Evolutionary conservation across 2,329 filamentous ascomycete species (phyloP).

Genomic region (Penicillium digitatum): DNA sequence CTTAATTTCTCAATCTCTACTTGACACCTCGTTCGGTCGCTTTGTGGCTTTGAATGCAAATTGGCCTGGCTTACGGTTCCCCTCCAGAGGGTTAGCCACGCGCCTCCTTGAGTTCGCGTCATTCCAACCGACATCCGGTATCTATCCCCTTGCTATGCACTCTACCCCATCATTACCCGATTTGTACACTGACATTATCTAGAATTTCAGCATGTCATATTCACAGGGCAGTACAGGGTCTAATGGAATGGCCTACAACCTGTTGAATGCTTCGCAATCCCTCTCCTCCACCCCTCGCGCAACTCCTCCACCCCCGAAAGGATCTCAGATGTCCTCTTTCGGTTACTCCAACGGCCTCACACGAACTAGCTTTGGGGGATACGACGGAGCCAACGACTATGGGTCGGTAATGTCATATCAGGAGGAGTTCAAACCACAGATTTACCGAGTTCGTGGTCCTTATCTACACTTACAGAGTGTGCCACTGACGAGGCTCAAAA

Average conservation of each 20-base stretch:
- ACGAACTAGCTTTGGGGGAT: constrained; percentile 37
- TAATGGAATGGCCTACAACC: constrained; percentile 38
- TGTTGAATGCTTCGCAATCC: constrained; percentile 45
- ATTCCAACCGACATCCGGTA: constrained; percentile 27
- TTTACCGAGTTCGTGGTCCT: constrained; percentile 44
- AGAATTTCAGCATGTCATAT: constrained; percentile 32
- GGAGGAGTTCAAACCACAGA: constrained; percentile 44
- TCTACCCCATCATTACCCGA: constrained; percentile 14
- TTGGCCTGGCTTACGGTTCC: constrained; percentile 17
- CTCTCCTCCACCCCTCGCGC: constrained; percentile 44
- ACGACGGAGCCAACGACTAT: constrained; percentile 42
- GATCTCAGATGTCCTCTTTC: constrained; percentile 44
- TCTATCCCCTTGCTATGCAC: constrained; percentile 16
- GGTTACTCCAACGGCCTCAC: constrained; percentile 38
- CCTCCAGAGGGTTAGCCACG: constrained; percentile 30
- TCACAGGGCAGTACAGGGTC: constrained; percentile 40
- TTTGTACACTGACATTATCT: constrained; percentile 7
- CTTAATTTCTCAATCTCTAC: constrained; percentile 1
- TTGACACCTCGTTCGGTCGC: constrained; percentile 4
- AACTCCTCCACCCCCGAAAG: constrained; percentile 43
- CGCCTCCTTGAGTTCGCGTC: constrained; percentile 32
- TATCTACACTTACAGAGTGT: neutral
- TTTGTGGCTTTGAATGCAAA: constrained; percentile 16
- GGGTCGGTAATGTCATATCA: constrained; percentile 36
- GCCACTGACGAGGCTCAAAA: constrained; percentile 14